Evolutionary conservation across 139 green algal species (phyloP).

Genomic region (Pleodorina starrii): DNA sequence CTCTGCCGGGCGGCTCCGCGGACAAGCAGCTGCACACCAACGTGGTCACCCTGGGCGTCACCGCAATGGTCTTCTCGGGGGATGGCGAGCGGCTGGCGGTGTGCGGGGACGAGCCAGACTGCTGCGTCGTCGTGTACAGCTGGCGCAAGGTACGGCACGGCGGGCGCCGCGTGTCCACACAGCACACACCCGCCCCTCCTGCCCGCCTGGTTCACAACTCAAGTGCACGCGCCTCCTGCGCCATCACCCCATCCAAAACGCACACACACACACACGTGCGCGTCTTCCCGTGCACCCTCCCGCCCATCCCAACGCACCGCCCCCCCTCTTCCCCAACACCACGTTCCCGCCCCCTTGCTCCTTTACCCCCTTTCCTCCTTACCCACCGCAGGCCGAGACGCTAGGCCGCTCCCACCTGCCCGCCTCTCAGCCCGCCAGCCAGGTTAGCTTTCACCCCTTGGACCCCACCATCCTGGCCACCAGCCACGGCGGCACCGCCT

Average conservation of each 20-base stretch:
- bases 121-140: constrained; percentile 38
- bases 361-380: not conserved
- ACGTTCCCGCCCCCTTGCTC: not conserved
- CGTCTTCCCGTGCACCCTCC: not conserved
- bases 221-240: too few species aligned
- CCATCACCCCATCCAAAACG: too few species aligned
- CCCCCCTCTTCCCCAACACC: not conserved
- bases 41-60: constrained; percentile 29
- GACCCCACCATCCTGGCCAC: constrained; percentile 45
- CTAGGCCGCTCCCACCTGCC: constrained; percentile 32
- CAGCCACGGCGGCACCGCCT: constrained; percentile 9
- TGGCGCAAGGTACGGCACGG: constrained; percentile 62
- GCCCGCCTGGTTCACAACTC: too few species aligned
- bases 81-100: constrained; percentile 59
- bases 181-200: too few species aligned
- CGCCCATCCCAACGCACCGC: not conserved
- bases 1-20: not conserved
- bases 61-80: constrained; percentile 46
- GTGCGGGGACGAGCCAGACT: constrained; percentile 55
- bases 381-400: constrained; percentile 8
- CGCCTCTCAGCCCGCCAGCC: constrained; percentile 13
- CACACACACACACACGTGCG: too few species aligned
- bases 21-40: not conserved
- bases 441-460: constrained; percentile 54
- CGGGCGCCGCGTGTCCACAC: too few species aligned